Evolutionary conservation across 495 filamentous ascomycete species (phyloP), one percentile per base, ranked within the genome.

Genomic region (Lindgomyces ingoldianus): DNA sequence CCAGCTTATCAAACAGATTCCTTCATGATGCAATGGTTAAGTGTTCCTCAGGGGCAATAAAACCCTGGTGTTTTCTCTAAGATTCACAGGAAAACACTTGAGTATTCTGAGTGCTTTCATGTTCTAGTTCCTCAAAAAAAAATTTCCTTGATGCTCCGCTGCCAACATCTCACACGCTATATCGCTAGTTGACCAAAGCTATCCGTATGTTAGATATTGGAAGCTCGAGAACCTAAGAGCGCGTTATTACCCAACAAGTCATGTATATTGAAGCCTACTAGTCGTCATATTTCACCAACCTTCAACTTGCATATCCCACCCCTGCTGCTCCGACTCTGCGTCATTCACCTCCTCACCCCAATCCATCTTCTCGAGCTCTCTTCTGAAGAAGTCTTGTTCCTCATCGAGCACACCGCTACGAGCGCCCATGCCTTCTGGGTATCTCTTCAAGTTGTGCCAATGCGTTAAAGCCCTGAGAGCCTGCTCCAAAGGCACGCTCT

Each of bases 401-500:
- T 91, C 89, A 52, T 86, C 85, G 72, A 90, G 75, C 41, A 89
- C 79, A 6, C 76, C 46, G 72, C 72, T 77, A 57, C 87, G 84
- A 0, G 84, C 83, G 12, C 88, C 89, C 89, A 97, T 93, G 29
- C 84, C 81, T 48, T 90, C 88, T 29, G 89, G 87, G 68, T 94
- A 98, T 52, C 84, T 74, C 41, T 89, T 82, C 67, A 96, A 76
- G 72, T 96, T 94, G 78, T 91, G 90, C 90, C 94, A 98, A 73
- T 95, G 89, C 36, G 92, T 96, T 54, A 98, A 72, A 22, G 85
- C 89, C 29, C 94, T 81, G 25, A 96, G 80, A 0, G 91, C 91
- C 75, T 96, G 91, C 75, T 98, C 94, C 4, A 95, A 77, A 6
- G 93, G 93, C 60, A 97, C 73, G 9, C 91, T 90, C 70, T 96